Conservation (phyloP, 192 early-diverging fungal genomes). For the Dissophora ornata region DNA sequence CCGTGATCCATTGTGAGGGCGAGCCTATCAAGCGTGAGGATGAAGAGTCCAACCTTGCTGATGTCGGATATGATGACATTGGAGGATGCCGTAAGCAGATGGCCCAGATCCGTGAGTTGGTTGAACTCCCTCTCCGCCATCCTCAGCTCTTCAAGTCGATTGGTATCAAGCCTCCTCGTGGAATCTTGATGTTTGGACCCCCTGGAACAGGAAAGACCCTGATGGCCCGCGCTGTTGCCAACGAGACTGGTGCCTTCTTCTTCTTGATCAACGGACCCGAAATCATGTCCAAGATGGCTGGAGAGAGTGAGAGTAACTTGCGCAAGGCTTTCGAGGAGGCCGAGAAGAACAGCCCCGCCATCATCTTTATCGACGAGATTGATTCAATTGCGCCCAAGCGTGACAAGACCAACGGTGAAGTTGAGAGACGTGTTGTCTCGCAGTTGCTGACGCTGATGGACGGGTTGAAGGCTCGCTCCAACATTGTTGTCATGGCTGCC, state of each 20-base stretch:
- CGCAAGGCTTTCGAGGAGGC: constrained; percentile 99
- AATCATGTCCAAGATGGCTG: constrained; percentile 99
- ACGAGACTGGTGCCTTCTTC: constrained; percentile 99
- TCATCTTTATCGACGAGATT: constrained; percentile 99
- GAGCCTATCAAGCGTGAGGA: constrained; percentile 99
- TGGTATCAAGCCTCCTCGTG: constrained; percentile 98
- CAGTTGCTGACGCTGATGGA: constrained; percentile 99
- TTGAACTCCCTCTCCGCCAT: constrained; percentile 97
- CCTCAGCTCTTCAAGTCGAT: constrained; percentile 99
- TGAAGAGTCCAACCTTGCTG: constrained; percentile 92
- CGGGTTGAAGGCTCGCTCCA: constrained; percentile 95
- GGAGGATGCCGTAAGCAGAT: constrained; percentile 98
- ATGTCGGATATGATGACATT: constrained; percentile 98
- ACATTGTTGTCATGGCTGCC: constrained; percentile 98
- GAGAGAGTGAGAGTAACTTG: constrained; percentile 97
- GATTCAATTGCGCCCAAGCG: constrained; percentile 99
- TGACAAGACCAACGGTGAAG: constrained; percentile 99
- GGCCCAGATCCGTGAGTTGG: constrained; percentile 98
- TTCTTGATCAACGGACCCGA: constrained; percentile 99
- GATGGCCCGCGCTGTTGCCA: constrained; percentile 98
- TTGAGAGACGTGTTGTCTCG: constrained; percentile 98
- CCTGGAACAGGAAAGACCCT: constrained; percentile 99
- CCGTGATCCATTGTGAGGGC: constrained; percentile 98
- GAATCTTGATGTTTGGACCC: constrained; percentile 97
- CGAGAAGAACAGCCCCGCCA: constrained; percentile 96